phyloP scores from a whole-genome alignment of 306 rosid species.

The cucumber (Cucumis sativus) region Cucumber_9930_V3 NC_026657.2:7433001-7433500 shows the following conservation, averaged over 20 bases:
- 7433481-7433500: background rate
- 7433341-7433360: background rate
- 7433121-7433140: background rate
- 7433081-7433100: background rate
- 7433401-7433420: background rate
- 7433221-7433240: background rate
- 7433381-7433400: background rate
- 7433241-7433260: background rate
- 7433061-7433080: background rate
- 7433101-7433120: background rate
- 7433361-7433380: background rate
- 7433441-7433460: background rate
- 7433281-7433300: background rate
- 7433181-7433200: background rate
- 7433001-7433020: background rate
- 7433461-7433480: background rate
- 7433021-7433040: background rate
- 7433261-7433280: background rate
- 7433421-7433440: background rate
- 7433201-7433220: background rate
- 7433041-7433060: background rate
- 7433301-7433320: background rate
- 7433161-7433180: background rate
- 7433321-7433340: background rate
- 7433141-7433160: background rate